A percentile compares a stretch with the other conserved stretches of the same genome.
These are phyloP conservation scores for Neofusicoccum ribis DNA, from an alignment of 2,329 filamentous ascomycete species.

Conservation along the genomic window DNA sequence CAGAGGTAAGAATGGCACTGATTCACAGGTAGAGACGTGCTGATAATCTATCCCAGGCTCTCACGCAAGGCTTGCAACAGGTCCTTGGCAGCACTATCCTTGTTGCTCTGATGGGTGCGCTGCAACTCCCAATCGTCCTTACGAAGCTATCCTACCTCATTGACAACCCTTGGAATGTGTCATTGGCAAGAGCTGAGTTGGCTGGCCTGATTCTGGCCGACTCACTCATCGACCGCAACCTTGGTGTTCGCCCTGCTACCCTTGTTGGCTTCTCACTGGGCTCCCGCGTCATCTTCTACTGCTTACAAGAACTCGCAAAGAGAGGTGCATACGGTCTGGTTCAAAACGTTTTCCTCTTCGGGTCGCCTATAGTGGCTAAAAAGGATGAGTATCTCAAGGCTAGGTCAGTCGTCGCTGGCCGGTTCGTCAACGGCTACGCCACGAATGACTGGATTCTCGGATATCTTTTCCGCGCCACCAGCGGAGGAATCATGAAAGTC, in stretches of 20 bases:
- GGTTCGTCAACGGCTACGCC: conserved; percentile 93
- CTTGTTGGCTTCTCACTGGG: conserved; percentile 94
- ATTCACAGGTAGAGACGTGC: conserved; percentile 29
- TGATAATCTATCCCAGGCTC: conserved; percentile 58
- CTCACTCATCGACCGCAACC: conserved; percentile 85
- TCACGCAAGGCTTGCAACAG: conserved; percentile 95
- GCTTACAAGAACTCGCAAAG: conserved; percentile 79
- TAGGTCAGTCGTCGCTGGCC: conserved; percentile 81
- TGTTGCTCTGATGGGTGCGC: conserved; percentile 83
- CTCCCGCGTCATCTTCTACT: conserved; percentile 88
- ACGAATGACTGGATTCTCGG: conserved; percentile 94
- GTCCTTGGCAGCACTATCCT: conserved; percentile 88
- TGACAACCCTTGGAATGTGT: conserved; percentile 98
- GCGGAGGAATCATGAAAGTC: conserved; percentile 84
- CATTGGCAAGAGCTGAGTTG: conserved; percentile 81
- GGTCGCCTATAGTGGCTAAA: conserved; percentile 87
- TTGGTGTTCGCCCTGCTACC: conserved; percentile 88
- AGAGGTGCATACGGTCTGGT: conserved; percentile 83
- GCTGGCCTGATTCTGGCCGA: conserved; percentile 92
- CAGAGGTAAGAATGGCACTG: conserved; percentile 66
- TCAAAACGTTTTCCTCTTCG: conserved; percentile 95
- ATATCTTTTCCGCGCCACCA: conserved; percentile 92
- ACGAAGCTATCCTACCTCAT: conserved; percentile 95
- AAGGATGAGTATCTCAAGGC: conserved; percentile 83
- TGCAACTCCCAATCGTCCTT: conserved; percentile 88